Percentiles rank a stretch among this genome's conserved stretches.
These are phyloP conservation scores for Camptophora hylomeconis DNA, from an alignment of 2,329 filamentous ascomycete species.

Conservation along the genomic window DNA sequence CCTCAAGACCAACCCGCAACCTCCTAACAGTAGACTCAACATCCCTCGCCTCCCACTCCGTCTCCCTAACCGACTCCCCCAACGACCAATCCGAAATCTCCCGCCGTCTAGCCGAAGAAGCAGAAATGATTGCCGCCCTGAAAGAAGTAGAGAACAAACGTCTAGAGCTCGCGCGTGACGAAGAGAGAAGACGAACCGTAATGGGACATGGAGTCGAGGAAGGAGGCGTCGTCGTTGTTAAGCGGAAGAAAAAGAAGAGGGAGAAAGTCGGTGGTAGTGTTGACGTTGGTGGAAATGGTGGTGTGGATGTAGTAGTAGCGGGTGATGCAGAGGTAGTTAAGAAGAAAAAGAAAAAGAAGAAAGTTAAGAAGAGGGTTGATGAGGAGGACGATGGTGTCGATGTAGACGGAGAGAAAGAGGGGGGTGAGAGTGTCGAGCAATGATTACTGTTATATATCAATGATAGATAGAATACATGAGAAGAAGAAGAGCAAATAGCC, in stretches of 20 bases:
- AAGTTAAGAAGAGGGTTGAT: conserved; percentile 5
- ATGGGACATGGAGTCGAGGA: conserved; percentile 33
- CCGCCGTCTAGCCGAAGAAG: conserved; percentile 60
- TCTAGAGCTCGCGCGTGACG: conserved; percentile 59
- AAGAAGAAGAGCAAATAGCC: too few species aligned
- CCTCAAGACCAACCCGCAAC: conserved; percentile 39
- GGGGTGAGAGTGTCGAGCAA: too few species aligned
- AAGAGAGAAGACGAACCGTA: conserved; percentile 28
- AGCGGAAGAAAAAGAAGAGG: conserved; percentile 50
- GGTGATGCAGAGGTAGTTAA: conserved; percentile 6
- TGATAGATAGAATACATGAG: too few species aligned
- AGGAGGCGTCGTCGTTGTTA: conserved; percentile 35
- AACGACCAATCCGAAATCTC: conserved; percentile 34
- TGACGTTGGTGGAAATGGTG: not conserved
- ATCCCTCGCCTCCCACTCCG: conserved; percentile 55
- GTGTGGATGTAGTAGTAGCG: conserved; percentile 1
- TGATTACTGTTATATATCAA: too few species aligned
- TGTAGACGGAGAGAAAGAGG: conserved; percentile 16
- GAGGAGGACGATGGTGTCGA: conserved; percentile 1
- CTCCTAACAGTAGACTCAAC: conserved; percentile 81
- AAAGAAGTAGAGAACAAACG: conserved; percentile 76
- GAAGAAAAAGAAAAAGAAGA: conserved; percentile 18
- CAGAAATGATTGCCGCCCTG: conserved; percentile 78
- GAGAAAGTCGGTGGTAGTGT: conserved; percentile 7
- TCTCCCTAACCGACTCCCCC: conserved; percentile 51